Evolutionary conservation across 352 stramenopile genomes (phyloP), one percentile per base, ranked within the genome.

Genomic region (Thalassiosira allenii): DNA sequence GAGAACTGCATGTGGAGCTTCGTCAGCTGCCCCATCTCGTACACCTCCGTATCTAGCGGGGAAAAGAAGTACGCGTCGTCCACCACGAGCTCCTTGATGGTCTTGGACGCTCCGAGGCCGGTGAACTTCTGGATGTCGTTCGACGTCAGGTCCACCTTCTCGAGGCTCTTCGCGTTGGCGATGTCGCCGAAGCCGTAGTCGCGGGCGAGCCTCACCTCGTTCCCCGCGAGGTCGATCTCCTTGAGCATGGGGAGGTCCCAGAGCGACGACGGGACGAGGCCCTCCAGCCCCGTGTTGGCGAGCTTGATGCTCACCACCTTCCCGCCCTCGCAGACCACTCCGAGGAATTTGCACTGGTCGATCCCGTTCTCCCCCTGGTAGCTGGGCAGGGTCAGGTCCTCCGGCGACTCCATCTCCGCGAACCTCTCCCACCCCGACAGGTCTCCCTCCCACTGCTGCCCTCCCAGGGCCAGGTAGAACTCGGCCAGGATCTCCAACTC

Each of bases 41-140:
- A 82, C 20, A 93, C 41, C 1, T 51, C 43, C 33, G 82, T 79
- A 61, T 79, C 75, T 32, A 89, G 58, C 20, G 17, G 3, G 3
- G 14, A 30, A 41, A 72, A 87, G 25, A 89, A 84, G 41, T 79
- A 89, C 5, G 69, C 51, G 75, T 87, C 83, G 54, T 85, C 76
- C 2, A 88, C 17, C 29, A 71, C 37, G 27, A 90, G 56, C 29
- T 88, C 71, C 41, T 77, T 40, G 27, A 85, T 49, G 6, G 34
- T 76, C 6, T 37, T 77, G 0, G 82, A 67, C n/a, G n/a, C 49
- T 25, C 67, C 76, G 51, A 93, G 75, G 5, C 75, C 75, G 0
- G 32, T 81, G 49, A 81, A 88, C 6, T 51, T 63, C 47, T 88
- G 63, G 33, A 89, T 84, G 52, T 89, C 82, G 53, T 89, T 87